Conservation (phyloP, 768 basidiomycete species). For the Termitomyces sp. region DNA sequence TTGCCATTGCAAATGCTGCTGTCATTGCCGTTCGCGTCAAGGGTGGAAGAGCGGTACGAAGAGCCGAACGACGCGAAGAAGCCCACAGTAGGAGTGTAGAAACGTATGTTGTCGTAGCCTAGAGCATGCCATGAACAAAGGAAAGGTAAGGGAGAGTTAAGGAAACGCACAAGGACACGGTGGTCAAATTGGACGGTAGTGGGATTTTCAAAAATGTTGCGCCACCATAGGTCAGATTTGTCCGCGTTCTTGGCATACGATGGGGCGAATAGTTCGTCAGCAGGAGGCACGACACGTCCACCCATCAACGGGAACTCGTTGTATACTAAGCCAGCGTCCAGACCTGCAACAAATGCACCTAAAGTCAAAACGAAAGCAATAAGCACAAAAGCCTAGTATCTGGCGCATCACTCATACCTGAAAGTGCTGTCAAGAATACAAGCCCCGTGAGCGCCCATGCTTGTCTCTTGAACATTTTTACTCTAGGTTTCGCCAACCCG, state of each 20-base stretch:
- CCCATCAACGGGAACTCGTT: slow-evolving; percentile 99
- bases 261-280: slow-evolving; percentile 75
- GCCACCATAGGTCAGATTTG: slow-evolving; percentile 85
- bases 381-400: neutral
- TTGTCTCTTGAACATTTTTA: slow-evolving; percentile 54
- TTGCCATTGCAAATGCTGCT: slow-evolving; percentile 74
- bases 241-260: slow-evolving; percentile 69
- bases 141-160: neutral
- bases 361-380: neutral
- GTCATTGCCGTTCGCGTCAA: slow-evolving; percentile 47
- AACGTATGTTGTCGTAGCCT: slow-evolving; percentile 87
- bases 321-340: slow-evolving; percentile 96
- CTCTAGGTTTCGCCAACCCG: slow-evolving; percentile 50
- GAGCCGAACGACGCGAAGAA: slow-evolving; percentile 48
- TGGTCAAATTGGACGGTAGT: slow-evolving; percentile 98
- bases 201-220: slow-evolving; percentile 96
- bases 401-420: slow-evolving; percentile 49
- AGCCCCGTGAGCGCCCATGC: slow-evolving; percentile 67
- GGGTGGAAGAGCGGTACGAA: slow-evolving; percentile 67
- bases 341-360: slow-evolving; percentile 98
- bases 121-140: neutral
- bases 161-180: slow-evolving; percentile 71
- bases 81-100: slow-evolving; percentile 62
- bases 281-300: slow-evolving; percentile 76
- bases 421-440: slow-evolving; percentile 88